phyloP scores from a whole-genome alignment of 176 grass and related monocot species.

The Zea luxurians region DNA sequence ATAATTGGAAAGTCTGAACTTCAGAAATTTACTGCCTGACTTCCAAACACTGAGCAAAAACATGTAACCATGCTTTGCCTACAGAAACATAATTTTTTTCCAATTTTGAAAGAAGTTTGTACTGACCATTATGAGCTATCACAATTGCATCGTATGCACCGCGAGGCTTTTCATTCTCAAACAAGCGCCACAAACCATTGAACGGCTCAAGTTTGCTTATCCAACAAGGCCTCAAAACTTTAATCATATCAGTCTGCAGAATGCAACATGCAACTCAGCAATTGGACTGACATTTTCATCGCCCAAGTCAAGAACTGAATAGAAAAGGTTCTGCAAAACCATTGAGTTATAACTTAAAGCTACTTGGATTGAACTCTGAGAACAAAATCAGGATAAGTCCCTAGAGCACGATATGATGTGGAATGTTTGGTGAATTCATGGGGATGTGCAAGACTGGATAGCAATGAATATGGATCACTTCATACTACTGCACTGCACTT shows the following conservation, averaged over 20 bases:
- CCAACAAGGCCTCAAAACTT: conserved; percentile 74
- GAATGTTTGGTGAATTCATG: neutral
- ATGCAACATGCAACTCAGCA: conserved; percentile 35
- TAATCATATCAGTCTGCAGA: conserved; percentile 58
- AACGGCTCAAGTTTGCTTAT: conserved; percentile 92
- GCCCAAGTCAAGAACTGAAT: conserved; percentile 34
- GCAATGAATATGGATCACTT: neutral
- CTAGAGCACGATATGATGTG: neutral
- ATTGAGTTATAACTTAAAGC: neutral
- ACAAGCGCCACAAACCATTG: conserved; percentile 77
- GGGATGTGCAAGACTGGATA: neutral
- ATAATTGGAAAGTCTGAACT: neutral
- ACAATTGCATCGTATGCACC: conserved; percentile 86
- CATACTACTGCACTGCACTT: neutral
- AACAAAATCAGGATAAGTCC: conserved; percentile 17
- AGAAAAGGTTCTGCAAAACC: neutral
- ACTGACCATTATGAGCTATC: conserved; percentile 90
- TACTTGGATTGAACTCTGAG: neutral
- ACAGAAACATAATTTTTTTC: neutral
- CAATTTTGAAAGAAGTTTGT: neutral
- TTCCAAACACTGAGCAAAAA: neutral
- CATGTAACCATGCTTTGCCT: neutral
- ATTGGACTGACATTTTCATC: conserved; percentile 12
- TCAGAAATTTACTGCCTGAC: neutral
- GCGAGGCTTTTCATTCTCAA: conserved; percentile 72